Base-by-base conservation (phyloP, 345 rosid genomes). In the Lepidium aucheri region DNA sequence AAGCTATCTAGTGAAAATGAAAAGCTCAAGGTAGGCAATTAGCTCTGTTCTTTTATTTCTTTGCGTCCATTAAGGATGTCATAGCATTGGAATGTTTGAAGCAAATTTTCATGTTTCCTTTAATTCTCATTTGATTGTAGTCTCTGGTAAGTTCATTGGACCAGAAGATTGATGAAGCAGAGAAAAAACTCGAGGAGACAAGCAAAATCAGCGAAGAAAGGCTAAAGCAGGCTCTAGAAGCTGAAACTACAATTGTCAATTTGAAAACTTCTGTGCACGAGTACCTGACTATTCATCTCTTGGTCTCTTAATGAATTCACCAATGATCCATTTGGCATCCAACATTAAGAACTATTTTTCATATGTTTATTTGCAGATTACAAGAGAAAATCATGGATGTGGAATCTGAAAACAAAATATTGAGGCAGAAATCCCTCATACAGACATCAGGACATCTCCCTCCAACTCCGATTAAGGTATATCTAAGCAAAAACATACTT, bases 181-280 rank as follows among this genome's bases (percentile, higher is more conserved):
- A 90, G 86, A 84, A 83, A 67, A 88, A 76, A 47, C 86, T 85
- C 67, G 86, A 83, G 76, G 96, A 86, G 84, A 86, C 92, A 0
- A 90, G 76, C 74, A 88, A 68, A 77, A 57, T 86, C 44, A 90
- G 95, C 42, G 96, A 86, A 72, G 95, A 93, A 75, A 85, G 98
- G 76, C 74, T 85, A 76, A 88, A 86, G 83, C 97, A 88, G 82
- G 89, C 97, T 77, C 42, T 77, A 81, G 97, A 88, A 14, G 97
- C 97, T 16, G 97, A 90, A 67, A 81, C 91, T 28, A 93, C 82
- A 70, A 69, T 90, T 52, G 83, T 85, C 63, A 80, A 84, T 61
- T 76, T 90, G 78, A 88, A 90, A 86, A 90, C 94, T 63, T 77
- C 84, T 63, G 84, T 90, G 96, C 87, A 90, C 60, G 91, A 87